These are phyloP conservation scores for Sporothrix brunneoviolacea DNA, from an alignment of 2,329 filamentous ascomycete species.

Conservation along the genomic window DNA sequence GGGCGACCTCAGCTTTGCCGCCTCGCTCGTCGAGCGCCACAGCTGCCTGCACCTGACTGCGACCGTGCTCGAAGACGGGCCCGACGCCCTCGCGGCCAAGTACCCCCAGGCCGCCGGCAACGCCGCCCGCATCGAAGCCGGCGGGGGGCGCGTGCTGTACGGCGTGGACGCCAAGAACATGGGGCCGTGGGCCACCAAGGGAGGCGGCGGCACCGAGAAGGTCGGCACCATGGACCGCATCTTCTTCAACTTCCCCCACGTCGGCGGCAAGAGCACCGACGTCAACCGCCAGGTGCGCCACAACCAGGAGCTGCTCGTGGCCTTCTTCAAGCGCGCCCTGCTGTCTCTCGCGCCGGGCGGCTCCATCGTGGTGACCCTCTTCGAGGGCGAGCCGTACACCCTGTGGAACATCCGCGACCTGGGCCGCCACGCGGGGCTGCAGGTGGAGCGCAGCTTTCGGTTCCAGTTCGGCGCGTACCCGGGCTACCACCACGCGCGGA, in stretches of 20 bases:
- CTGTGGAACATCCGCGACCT: slow-evolving; percentile 92
- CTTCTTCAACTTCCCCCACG: slow-evolving; percentile 95
- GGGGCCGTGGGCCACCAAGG: slow-evolving; percentile 35
- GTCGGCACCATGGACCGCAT: slow-evolving; percentile 61
- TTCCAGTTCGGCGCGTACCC: slow-evolving; percentile 64
- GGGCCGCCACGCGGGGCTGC: slow-evolving; percentile 67
- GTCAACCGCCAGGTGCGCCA: slow-evolving; percentile 89
- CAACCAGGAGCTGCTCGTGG: slow-evolving; percentile 74
- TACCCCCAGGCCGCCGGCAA: slow-evolving; percentile 64
- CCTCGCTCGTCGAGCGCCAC: slow-evolving; percentile 59
- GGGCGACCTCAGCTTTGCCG: slow-evolving; percentile 73
- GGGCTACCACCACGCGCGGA: slow-evolving; percentile 67
- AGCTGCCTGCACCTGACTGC: slow-evolving; percentile 60
- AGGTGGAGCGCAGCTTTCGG: slow-evolving; percentile 61
- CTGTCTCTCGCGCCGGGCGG: slow-evolving; percentile 49
- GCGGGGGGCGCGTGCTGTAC: slow-evolving; percentile 47
- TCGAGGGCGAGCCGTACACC: slow-evolving; percentile 90
- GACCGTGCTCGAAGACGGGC: slow-evolving; percentile 57
- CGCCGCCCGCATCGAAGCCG: slow-evolving; percentile 44
- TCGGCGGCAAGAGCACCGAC: slow-evolving; percentile 85
- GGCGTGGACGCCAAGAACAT: slow-evolving; percentile 62
- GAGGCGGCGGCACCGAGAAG: too few relatives aligned
- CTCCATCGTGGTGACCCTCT: slow-evolving; percentile 74
- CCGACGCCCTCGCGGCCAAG: slow-evolving; percentile 57
- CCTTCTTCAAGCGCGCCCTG: slow-evolving; percentile 55